phyloP scores from a whole-genome alignment of 768 basidiomycete species.

The Tricholoma sp. region DNA sequence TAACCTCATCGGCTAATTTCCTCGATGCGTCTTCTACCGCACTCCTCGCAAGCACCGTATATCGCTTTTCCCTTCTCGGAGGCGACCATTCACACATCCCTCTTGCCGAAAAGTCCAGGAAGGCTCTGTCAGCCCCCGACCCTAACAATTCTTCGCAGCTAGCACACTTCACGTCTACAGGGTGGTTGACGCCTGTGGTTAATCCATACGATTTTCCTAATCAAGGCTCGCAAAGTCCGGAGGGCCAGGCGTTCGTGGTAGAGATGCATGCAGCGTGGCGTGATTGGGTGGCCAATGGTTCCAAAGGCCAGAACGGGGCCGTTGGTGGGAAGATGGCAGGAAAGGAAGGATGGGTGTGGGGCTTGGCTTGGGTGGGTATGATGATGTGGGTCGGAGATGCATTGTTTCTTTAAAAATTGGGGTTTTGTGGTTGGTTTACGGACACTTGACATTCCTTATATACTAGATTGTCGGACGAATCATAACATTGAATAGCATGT shows the following conservation, averaged over 20 bases:
- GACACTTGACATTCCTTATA: not conserved
- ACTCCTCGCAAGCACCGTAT: constrained; percentile 72
- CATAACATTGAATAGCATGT: not conserved
- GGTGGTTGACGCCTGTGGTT: constrained; percentile 73
- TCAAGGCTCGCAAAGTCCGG: constrained; percentile 56
- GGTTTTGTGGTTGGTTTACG: not conserved
- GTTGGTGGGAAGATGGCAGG: not conserved
- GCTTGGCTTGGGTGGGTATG: not conserved
- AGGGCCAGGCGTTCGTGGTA: constrained; percentile 76
- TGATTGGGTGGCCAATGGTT: constrained; percentile 63
- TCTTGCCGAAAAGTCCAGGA: constrained; percentile 51
- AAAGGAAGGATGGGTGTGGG: not conserved
- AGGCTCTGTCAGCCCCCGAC: constrained; percentile 25
- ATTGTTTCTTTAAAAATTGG: not conserved
- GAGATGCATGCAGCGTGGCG: constrained; percentile 69
- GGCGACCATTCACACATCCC: constrained; percentile 46
- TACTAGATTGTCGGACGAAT: not conserved
- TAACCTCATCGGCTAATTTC: constrained; percentile 44
- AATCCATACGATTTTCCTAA: constrained; percentile 53
- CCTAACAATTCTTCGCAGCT: constrained; percentile 20
- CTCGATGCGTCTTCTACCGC: constrained; percentile 70
- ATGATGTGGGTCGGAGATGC: constrained; percentile 4
- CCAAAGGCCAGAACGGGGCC: constrained; percentile 43
- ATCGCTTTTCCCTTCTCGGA: constrained; percentile 57
- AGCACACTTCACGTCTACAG: constrained; percentile 48